Evolutionary conservation across 2,329 filamentous ascomycete species (phyloP), one percentile per base, ranked within the genome.

Genomic region (Epichloe amarillans): DNA sequence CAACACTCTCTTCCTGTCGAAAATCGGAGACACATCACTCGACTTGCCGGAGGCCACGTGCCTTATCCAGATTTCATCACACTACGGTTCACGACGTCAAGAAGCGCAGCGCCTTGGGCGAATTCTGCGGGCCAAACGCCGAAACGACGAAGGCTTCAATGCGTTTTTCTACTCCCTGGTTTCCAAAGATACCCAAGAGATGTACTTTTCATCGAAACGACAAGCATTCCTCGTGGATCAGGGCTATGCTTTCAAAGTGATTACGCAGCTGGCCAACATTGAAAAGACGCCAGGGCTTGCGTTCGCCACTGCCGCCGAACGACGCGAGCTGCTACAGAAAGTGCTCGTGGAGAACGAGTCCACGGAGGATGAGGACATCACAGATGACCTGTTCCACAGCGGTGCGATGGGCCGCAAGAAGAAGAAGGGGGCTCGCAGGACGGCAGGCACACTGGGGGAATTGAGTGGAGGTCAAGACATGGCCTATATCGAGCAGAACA

Each of bases 131-230:
- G 93, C 93, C 14, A 98, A 98, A 70, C 82, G 93, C 17, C 80
- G 93, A 64, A 97, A 96, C 60, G 93, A 98, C 59, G 93, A 97
- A 66, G 93, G 93, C 7, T 98, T 98, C 68, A 98, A 98, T 63
- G 93, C 93, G 0, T 98, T 97, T 68, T 98, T 98, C 72, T 98
- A 98, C 70, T 95, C 88, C 0, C 77, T 98, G 1, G 93, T 98
- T 3, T 95, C 88, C 5, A 97, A 97, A 66, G 93, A 98, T 64
- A 98, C 93, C 0, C 84, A 90, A 54, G 93, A 98, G 66, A 97
- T 98, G 91, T 93, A 83, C 64, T 98, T 95, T 66, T 96, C 91
- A 0, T 90, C 89, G 4, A 97, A 96, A 68, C 80, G 93, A 10
- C 93, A 98, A 67, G 91, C 93, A 1, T 98, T 98, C 71, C 75